Evolutionary conservation across 495 filamentous ascomycete species (phyloP), one percentile per base, ranked within the genome.

Genomic region (Penicillium argentinense): DNA sequence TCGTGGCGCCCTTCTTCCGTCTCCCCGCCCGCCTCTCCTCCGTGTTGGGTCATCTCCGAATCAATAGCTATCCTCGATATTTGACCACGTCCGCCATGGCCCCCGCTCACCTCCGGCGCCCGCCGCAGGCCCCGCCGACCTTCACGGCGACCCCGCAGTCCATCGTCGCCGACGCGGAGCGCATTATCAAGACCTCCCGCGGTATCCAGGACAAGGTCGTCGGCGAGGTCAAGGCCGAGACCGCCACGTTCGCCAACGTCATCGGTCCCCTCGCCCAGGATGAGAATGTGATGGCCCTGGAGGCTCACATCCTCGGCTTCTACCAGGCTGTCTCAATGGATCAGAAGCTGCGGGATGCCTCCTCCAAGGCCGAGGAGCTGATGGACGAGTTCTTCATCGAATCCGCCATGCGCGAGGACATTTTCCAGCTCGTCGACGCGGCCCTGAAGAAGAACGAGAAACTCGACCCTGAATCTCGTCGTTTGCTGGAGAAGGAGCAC

Each of bases 61-160:
- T 47, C 18, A 49, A 49, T 18, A 36, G 33, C 33, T 36, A 36
- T 42, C 43, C 50, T 22, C 57, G 78, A 59, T 73, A 77, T 21
- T 59, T 87, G 49, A 82, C 81, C 6, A 85, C 76, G 49, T 72
- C 75, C 53, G 80, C 68, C 45, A 90, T 89, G 86, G 84, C 82
- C 16, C 79, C 82, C 36, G 69, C 76, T 49, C 68, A 82, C 55
- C 63, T 71, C 53, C 70, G 77, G 59, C 85, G 78, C 49, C 90
- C 91, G 40, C 90, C 91, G 14, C 91, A 96, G 65, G 74, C 83
- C 16, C 91, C 93, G 28, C 89, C 92, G 13, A 73, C 82, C 30
- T 97, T 97, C 71, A 91, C 82, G 0, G 88, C 88, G 39, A 96
- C 90, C 34, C 81, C 86, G 14, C 71, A 83, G 45, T 85, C 82